These are phyloP conservation scores for Capsicum pubescens DNA, from an alignment of 257 asterid species.

Conservation along the genomic window DNA sequence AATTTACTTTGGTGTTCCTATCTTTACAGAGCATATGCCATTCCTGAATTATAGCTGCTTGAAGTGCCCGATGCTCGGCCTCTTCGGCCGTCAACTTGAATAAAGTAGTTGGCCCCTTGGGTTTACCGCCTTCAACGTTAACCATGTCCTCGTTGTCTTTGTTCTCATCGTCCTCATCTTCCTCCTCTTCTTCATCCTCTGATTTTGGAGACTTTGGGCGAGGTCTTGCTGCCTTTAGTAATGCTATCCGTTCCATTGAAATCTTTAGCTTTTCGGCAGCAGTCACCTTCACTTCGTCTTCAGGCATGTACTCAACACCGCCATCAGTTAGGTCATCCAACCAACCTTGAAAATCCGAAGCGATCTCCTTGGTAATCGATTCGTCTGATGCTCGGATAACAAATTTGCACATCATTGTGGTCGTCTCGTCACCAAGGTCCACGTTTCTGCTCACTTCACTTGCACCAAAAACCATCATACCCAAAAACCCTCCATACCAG, in stretches of 20 bases:
- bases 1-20: conserved; percentile 57
- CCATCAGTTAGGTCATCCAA: conserved; percentile 91
- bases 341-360: conserved; percentile 87
- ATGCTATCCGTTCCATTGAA: conserved; percentile 85
- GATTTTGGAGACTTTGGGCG: conserved; percentile 59
- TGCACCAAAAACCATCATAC: conserved; percentile 91
- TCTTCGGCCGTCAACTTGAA: conserved; percentile 75
- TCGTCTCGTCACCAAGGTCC: conserved; percentile 89
- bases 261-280: conserved; percentile 74
- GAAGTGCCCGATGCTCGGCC: conserved; percentile 89
- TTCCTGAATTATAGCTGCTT: conserved; percentile 78
- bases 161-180: conserved; percentile 44
- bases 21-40: conserved; percentile 87
- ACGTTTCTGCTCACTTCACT: conserved; percentile 93
- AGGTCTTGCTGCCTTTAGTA: conserved; percentile 84
- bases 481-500: conserved; percentile 85
- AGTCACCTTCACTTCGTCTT: conserved; percentile 85
- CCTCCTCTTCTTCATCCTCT: conserved; percentile 48
- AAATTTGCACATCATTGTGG: conserved; percentile 91
- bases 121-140: conserved; percentile 52
- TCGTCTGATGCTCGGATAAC: conserved; percentile 92
- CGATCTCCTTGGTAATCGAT: conserved; percentile 73
- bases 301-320: conserved; percentile 84
- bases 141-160: conserved; percentile 36
- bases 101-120: conserved; percentile 66